Evolutionary conservation across 805 yeast species (phyloP).

Genomic region (Cyberlindnera americana): DNA sequence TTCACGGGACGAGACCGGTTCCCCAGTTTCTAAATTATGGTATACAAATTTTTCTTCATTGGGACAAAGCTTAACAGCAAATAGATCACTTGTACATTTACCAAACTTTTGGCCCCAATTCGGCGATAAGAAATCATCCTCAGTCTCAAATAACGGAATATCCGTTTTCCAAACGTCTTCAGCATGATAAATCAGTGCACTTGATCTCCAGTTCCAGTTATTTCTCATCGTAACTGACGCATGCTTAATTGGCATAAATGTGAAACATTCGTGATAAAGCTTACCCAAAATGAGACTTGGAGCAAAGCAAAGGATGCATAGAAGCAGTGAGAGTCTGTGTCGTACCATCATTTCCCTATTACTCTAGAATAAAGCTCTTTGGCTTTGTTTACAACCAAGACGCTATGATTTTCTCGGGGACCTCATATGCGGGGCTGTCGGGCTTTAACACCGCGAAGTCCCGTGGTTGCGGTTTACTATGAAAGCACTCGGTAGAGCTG

Average conservation of each 20-base stretch:
- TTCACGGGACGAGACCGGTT: not conserved
- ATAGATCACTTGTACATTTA: constrained; percentile 6
- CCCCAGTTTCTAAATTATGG: not conserved
- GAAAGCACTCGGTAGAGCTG: too few species aligned
- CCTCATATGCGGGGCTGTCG: too few species aligned
- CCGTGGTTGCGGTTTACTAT: too few species aligned
- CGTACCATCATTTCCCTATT: too few species aligned
- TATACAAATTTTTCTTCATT: not conserved
- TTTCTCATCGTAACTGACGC: not conserved
- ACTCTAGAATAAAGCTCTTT: too few species aligned
- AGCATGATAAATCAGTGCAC: constrained; percentile 1
- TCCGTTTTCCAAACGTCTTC: constrained; percentile 1
- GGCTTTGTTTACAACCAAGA: too few species aligned
- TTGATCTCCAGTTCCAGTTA: constrained; percentile 9
- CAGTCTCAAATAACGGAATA: constrained; percentile 4
- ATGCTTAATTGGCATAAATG: not conserved
- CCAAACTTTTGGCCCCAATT: constrained; percentile 7
- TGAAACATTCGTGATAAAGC: constrained; percentile 3
- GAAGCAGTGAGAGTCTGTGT: not conserved
- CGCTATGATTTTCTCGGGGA: too few species aligned
- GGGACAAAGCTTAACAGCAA: constrained; percentile 1
- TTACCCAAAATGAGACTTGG: not conserved
- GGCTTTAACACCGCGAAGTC: too few species aligned
- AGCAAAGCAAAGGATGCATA: not conserved
- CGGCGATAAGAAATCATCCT: not conserved